Base-by-base conservation (phyloP, 805 yeast species). In the Saccharomycopsis sp. region DNA sequence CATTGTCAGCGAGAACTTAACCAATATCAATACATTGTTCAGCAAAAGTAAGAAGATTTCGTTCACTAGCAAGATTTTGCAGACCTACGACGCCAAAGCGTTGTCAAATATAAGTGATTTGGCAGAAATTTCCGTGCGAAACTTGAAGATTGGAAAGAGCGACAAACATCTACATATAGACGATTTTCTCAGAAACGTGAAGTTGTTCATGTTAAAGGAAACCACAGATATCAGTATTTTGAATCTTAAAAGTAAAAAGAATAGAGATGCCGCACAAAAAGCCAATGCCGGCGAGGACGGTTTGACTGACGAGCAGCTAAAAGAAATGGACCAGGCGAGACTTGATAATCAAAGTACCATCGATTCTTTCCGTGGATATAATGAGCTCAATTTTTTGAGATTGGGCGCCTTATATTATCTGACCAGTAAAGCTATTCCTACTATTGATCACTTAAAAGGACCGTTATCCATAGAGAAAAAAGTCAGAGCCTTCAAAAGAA, bases 11-110 rank as follows among this genome's bases (percentile, higher is more conserved):
- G 65, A 73, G 18, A 75, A 79, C 14, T 66, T 85, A 48, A 64
- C 67, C 2, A 71, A 70, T n/a, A 76, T 79, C 4, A 81, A 84
- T 60, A 65, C 66, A 0, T 67, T 82, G 18, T 84, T 80, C 60
- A 67, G 71, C 1, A 70, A 71, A 29, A 74, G 79, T 1, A 75
- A 73, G 37, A 70, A 67, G 4, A 70, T 72, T 51, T 66, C 70
- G 18, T 56, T 73, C 3, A 66, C 69, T 12, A 71, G 68, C 55
- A 77, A 74, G 61, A 69, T 68, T 1, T 63, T 78, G 8, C 75
- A 79, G 34, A 87, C 89, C 0, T 77, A 79, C 57, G 95, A 87
- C 68, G 77, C 92, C 0, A 81, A 81, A 57, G 82, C 86, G 3
- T 74, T 87, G 63, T 73, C 75, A 34, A 82, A 78, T 59, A 78